A percentile compares a stretch with the other conserved stretches of the same genome.
Conservation (phyloP, 257 asterid genomes). For the Jaltomata sinuosa region DNA sequence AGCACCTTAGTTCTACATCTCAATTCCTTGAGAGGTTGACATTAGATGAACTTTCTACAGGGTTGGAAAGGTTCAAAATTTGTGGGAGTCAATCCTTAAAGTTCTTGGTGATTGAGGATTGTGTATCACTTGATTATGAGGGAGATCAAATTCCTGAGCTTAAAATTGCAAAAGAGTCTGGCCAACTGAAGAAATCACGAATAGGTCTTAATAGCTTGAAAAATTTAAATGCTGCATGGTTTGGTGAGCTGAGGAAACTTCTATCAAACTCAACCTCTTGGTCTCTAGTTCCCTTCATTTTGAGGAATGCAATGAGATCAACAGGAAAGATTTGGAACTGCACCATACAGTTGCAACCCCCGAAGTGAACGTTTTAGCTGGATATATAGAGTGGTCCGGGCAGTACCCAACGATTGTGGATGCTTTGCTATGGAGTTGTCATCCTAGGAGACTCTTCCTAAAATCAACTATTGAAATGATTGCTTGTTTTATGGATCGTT, state of each 20-base stretch:
- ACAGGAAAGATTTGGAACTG: not conserved
- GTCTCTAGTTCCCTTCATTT: not conserved
- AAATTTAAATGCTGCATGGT: not conserved
- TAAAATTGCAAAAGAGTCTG: not conserved
- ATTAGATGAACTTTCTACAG: not conserved
- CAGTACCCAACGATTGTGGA: not conserved
- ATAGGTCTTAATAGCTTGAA: not conserved
- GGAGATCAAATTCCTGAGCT: not conserved
- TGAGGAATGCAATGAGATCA: not conserved
- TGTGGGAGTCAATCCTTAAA: not conserved
- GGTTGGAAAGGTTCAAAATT: not conserved
- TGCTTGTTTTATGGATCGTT: not conserved
- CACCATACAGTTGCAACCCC: not conserved
- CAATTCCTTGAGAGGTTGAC: not conserved
- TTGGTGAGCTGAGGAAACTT: not conserved
- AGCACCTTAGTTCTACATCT: not conserved
- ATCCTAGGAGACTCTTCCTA: not conserved
- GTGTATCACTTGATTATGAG: not conserved
- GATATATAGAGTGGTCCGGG: not conserved
- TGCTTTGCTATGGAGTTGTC: not conserved
- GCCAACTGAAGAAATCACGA: not conserved
- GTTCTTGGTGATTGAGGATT: not conserved
- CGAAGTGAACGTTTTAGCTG: not conserved
- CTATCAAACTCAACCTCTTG: not conserved
- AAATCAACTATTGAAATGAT: not conserved